Conservation (phyloP, 2,329 filamentous ascomycete species). For the Epichloe elymi region DNA sequence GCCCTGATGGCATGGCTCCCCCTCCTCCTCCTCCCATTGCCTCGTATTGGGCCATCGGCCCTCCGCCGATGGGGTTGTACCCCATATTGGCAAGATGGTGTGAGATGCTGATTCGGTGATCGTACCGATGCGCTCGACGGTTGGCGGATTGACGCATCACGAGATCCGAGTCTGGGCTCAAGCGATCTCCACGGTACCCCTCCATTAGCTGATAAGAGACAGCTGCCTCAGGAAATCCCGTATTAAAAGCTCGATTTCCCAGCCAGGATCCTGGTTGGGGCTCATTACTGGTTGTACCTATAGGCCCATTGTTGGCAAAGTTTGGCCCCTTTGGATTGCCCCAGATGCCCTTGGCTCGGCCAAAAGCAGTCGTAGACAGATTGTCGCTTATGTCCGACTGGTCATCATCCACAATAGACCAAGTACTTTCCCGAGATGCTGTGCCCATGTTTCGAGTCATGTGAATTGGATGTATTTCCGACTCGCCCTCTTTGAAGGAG, state of each 20-base stretch:
- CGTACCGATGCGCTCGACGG: conserved; percentile 35
- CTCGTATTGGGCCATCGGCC: conserved; percentile 22
- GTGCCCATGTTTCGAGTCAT: conserved; percentile 10
- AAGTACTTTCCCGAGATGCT: conserved; percentile 30
- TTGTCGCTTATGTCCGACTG: conserved; percentile 45
- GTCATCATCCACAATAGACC: conserved; percentile 41
- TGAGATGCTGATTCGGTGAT: conserved; percentile 27
- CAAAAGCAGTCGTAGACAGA: conserved; percentile 36
- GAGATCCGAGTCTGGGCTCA: conserved; percentile 36
- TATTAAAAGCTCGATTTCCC: conserved; percentile 25
- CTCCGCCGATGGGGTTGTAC: conserved; percentile 19
- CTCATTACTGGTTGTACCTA: conserved; percentile 21
- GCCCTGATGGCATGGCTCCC: conserved; percentile 18
- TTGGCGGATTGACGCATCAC: conserved; percentile 27
- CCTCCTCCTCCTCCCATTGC: conserved; percentile 18
- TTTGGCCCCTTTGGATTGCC: conserved; percentile 29
- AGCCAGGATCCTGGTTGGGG: conserved; percentile 31
- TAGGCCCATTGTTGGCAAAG: conserved; percentile 21
- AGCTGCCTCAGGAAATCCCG: conserved; percentile 27
- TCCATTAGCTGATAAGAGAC: conserved; percentile 25
- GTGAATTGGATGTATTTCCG: conserved; percentile 12
- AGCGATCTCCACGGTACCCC: conserved; percentile 30
- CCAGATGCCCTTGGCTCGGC: conserved; percentile 44
- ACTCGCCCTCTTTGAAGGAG: conserved; percentile 40
- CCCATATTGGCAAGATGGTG: conserved; percentile 19